These are phyloP conservation scores for Blastobotrys elegans DNA, from an alignment of 1,139 yeast species.

Conservation along the genomic window DNA sequence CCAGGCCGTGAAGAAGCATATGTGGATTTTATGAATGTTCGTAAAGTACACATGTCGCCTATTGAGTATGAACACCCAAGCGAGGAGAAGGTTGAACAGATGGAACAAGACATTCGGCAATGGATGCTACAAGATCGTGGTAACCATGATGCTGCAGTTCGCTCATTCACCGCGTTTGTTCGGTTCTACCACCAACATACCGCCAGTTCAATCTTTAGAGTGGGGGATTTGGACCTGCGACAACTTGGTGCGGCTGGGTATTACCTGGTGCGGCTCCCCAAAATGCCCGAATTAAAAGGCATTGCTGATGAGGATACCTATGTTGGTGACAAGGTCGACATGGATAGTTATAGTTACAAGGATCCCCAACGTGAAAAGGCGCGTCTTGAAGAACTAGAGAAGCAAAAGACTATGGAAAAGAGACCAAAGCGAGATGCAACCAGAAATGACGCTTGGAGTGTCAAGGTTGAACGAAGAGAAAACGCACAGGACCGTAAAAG, in stretches of 20 bases:
- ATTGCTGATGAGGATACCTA: constrained; percentile 57
- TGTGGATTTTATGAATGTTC: constrained; percentile 72
- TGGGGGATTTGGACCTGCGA: constrained; percentile 63
- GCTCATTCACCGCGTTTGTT: constrained; percentile 78
- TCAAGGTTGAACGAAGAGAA: constrained; percentile 59
- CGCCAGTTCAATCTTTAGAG: constrained; percentile 85
- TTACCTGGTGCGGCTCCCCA: constrained; percentile 79
- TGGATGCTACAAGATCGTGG: constrained; percentile 72
- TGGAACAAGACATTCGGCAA: constrained; percentile 36
- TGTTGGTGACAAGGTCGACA: constrained; percentile 53
- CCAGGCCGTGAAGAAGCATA: constrained; percentile 77
- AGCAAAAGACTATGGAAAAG: constrained; percentile 24
- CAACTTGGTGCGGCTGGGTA: constrained; percentile 63
- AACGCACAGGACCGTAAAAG: constrained; percentile 56
- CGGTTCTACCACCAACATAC: constrained; percentile 83
- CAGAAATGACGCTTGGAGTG: constrained; percentile 75
- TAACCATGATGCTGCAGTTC: constrained; percentile 73
- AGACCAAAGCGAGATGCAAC: constrained; percentile 30
- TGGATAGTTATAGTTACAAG: constrained; percentile 61
- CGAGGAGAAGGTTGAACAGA: constrained; percentile 10
- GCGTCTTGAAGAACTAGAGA: constrained; percentile 53
- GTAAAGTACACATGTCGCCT: constrained; percentile 52
- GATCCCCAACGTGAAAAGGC: constrained; percentile 61
- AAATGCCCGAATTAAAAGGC: constrained; percentile 83
- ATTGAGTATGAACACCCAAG: constrained; percentile 27